Conservation (phyloP, 2,329 filamentous ascomycete genomes). For the Hypoxylon sp. region DNA sequence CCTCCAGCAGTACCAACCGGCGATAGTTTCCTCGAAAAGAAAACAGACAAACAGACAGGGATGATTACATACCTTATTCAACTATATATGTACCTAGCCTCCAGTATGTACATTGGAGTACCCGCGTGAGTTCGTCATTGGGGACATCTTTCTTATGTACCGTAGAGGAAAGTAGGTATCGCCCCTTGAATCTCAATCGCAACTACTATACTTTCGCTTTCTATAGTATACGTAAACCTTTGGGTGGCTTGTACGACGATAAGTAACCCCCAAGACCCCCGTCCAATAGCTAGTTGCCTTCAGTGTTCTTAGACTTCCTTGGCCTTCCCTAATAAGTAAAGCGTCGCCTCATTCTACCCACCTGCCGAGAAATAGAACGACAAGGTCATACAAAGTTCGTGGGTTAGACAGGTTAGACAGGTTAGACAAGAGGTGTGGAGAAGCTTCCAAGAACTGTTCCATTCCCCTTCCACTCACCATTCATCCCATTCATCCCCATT, state of each 20-base stretch:
- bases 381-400: conserved; percentile 29
- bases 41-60: not conserved
- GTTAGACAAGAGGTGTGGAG: conserved; percentile 17
- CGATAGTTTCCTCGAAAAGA: not conserved
- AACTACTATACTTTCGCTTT: not conserved
- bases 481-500: conserved; percentile 9
- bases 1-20: not conserved
- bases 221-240: not conserved
- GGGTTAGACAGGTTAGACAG: conserved; percentile 1
- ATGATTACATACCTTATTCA: not conserved
- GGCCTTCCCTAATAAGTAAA: conserved; percentile 39
- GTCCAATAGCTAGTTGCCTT: conserved; percentile 5
- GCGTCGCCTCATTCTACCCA: conserved; percentile 40
- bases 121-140: not conserved
- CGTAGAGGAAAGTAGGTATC: not conserved
- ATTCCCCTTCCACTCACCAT: conserved; percentile 23
- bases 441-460: conserved; percentile 25
- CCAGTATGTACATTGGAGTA: not conserved
- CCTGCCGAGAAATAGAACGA: conserved; percentile 39
- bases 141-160: not conserved
- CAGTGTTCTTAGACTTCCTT: conserved; percentile 20
- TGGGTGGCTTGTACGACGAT: not conserved
- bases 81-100: no score
- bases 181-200: not conserved
- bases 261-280: conserved; percentile 10